Conservation (phyloP, 805 yeast genomes). For the Ogataea nitratoaversa region DNA sequence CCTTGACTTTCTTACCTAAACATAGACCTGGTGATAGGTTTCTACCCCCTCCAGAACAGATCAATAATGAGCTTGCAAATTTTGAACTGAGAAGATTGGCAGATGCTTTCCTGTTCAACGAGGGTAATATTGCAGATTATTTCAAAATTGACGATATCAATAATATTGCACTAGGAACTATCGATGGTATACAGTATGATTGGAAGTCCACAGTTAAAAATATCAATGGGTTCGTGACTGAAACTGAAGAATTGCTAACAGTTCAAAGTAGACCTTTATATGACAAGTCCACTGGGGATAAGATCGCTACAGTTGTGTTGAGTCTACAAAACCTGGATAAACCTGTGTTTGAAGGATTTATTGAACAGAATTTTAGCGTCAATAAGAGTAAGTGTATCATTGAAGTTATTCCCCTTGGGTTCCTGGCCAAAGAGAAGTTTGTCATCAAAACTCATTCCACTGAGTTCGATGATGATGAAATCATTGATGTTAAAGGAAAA, state of each 20-base stretch:
- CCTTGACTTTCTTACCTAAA: slow-evolving; percentile 22
- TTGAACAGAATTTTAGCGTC: slow-evolving; percentile 25
- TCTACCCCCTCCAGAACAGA: slow-evolving; percentile 25
- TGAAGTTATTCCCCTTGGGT: slow-evolving; percentile 23
- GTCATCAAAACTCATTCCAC: slow-evolving; percentile 24
- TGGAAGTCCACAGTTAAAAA: slow-evolving; percentile 17
- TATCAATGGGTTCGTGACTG: slow-evolving; percentile 18
- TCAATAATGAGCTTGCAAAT: slow-evolving; percentile 26
- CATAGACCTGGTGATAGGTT: slow-evolving; percentile 5
- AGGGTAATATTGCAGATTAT: slow-evolving; percentile 24
- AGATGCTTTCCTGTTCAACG: slow-evolving; percentile 30
- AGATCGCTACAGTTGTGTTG: slow-evolving; percentile 23
- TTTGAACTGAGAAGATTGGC: slow-evolving; percentile 28
- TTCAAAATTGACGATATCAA: slow-evolving; percentile 20
- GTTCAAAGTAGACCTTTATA: slow-evolving; percentile 26
- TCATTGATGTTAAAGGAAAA: slow-evolving; percentile 28
- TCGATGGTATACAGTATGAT: slow-evolving; percentile 28
- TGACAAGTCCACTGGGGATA: slow-evolving; percentile 21
- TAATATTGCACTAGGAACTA: slow-evolving; percentile 26
- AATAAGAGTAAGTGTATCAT: slow-evolving; percentile 22
- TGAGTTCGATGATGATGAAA: slow-evolving; percentile 14
- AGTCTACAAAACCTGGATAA: slow-evolving; percentile 18
- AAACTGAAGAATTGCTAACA: slow-evolving; percentile 23
- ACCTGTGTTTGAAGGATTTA: slow-evolving; percentile 15
- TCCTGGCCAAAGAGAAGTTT: slow-evolving; percentile 17